Base-by-base conservation (phyloP, 2,329 filamentous ascomycete species). In the Cercospora sp. region DNA sequence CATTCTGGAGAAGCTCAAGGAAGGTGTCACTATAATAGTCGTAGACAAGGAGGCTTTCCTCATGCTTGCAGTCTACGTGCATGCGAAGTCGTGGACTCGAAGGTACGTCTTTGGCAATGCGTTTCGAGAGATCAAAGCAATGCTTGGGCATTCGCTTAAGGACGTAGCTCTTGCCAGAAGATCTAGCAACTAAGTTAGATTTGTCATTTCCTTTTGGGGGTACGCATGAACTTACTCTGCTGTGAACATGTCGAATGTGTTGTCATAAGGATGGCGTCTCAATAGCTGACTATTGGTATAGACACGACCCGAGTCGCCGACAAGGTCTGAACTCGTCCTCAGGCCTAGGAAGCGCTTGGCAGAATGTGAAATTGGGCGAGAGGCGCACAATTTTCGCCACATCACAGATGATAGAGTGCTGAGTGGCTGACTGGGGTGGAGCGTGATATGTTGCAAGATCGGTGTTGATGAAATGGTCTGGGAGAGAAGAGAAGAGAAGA, bases 281-380 rank as follows among this genome's bases (percentile, higher is more conserved):
- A 81, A 75, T 59, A 79, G 72, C 48, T 77, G 67, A 70, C 72
- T 70, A 69, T 74, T 69, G 66, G 75, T 67, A 69, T 81, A 81
- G 64, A 75, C 72, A 67, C 78, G 77, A 76, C 79, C 77, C 64
- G 77, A 80, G 67, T 79, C 73, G 64, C 78, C 76, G 55, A 77
- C 70, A 58, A 80, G 67, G 7, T 76, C 77, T 51, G 76, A 80
- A 64, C 67, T 71, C 75, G 75, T 77, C 75, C 76, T 79, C 65
- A 76, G 71, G 67, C 72, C 72, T 9, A 48, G n/a, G 5, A 45
- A 64, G 60, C 64, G 55, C 13, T 26, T 63, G 23, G 16, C 13
- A 13, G 39, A 18, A 23, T 53, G 36, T 26, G 20, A 28, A 23
- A 33, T 30, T 33, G 60, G 23, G 60, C 60, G 31, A 20, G 60